Evolutionary conservation across 108 stramenopile species (phyloP).

Genomic region (Discostella stelligeroides): DNA sequence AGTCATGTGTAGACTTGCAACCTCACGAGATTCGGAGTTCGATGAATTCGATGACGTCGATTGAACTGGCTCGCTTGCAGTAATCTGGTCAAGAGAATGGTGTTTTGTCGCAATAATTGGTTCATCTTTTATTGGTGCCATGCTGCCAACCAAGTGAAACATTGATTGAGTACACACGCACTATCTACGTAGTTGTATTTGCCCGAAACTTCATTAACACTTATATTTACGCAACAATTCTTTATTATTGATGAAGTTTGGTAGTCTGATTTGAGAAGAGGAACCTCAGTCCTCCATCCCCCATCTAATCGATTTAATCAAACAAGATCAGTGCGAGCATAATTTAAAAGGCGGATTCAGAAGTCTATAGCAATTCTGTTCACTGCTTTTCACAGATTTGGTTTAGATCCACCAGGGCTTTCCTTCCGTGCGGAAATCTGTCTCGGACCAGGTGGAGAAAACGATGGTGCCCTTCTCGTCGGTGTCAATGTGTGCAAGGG

Average conservation of each 20-base stretch:
- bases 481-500: constrained; percentile 91
- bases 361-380: not conserved
- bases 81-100: no score
- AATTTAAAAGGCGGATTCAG: not conserved
- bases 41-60: constrained; percentile 40
- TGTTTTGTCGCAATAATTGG: no score
- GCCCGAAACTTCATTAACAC: not conserved
- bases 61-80: no score
- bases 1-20: constrained; percentile 10
- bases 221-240: not conserved
- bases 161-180: no score
- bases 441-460: constrained; percentile 94
- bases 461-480: constrained; percentile 84
- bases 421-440: constrained; percentile 94
- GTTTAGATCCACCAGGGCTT: constrained; percentile 96
- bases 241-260: not conserved
- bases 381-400: not conserved
- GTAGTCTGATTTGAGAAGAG: not conserved
- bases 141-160: no score
- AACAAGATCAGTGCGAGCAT: not conserved
- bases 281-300: not conserved
- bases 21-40: constrained; percentile 6
- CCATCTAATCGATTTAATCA: not conserved
- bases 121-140: no score
- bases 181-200: no score